Conservation (phyloP, 495 filamentous ascomycete species). For the Aspergillus kassunensis region DNA sequence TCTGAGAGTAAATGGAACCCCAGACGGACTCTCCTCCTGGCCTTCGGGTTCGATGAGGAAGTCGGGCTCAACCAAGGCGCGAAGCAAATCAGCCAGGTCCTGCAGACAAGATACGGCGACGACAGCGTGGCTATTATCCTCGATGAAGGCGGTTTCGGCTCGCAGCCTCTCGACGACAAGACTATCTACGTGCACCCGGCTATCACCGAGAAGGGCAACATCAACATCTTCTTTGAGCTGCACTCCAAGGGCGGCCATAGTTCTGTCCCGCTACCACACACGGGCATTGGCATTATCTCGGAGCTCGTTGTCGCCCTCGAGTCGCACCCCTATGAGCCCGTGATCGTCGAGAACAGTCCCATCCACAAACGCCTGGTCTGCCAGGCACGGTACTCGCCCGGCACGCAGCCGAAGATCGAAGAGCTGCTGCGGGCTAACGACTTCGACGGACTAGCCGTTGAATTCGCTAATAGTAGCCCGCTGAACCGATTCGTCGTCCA, state of each 20-base stretch:
- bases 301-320: neutral
- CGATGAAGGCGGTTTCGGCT: neutral
- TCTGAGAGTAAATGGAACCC: neutral
- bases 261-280: neutral
- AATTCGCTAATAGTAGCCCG: neutral
- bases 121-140: neutral
- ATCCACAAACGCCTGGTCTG: neutral
- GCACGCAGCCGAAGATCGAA: neutral
- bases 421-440: neutral
- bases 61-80: neutral
- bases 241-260: neutral
- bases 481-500: neutral
- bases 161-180: neutral
- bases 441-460: neutral
- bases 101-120: neutral
- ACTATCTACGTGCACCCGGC: neutral
- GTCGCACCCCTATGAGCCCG: neutral
- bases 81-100: neutral
- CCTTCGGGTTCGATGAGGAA: conserved; percentile 1
- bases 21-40: neutral
- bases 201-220: neutral
- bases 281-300: neutral
- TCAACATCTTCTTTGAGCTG: neutral
- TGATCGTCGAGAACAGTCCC: neutral
- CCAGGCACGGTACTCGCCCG: neutral